phyloP scores from a whole-genome alignment of 2,329 filamentous ascomycete species.

The Alternaria consortialis region DNA sequence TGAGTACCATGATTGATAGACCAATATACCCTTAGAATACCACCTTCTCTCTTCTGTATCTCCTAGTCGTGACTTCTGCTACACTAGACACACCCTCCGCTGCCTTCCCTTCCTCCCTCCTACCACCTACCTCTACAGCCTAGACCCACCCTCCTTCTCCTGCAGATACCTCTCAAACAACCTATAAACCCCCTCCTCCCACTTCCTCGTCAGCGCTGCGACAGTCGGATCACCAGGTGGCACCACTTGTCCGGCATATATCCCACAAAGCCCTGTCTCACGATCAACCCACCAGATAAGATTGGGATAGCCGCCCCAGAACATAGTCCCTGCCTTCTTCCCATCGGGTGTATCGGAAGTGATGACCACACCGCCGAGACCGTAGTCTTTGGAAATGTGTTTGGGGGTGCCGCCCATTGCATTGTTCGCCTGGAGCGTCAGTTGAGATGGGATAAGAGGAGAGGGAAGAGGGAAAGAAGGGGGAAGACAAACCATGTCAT shows the following conservation, averaged over 20 bases:
- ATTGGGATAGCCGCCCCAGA: conserved; percentile 48
- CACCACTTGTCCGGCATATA: conserved; percentile 42
- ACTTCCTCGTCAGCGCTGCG: conserved; percentile 24
- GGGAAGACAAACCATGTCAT: conserved; percentile 21
- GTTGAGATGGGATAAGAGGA: neutral
- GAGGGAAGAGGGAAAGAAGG: too few relatives aligned
- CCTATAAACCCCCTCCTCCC: conserved; percentile 25
- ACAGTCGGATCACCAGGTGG: conserved; percentile 41
- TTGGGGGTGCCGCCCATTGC: conserved; percentile 35
- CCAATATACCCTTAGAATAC: neutral
- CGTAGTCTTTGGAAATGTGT: conserved; percentile 36
- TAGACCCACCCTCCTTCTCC: neutral
- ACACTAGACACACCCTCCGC: neutral
- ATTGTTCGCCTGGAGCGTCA: conserved; percentile 23
- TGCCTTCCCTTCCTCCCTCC: neutral
- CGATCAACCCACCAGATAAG: conserved; percentile 48
- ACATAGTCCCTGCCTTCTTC: conserved; percentile 40
- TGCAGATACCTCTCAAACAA: neutral
- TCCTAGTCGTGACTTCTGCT: neutral
- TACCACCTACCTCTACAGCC: neutral
- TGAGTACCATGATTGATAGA: neutral
- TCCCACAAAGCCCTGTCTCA: conserved; percentile 39
- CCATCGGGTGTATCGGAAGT: conserved; percentile 31
- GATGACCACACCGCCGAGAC: conserved; percentile 43
- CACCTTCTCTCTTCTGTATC: neutral